Base-by-base conservation (phyloP, 768 basidiomycete genomes). In the Macrolepiota dolichaula region DNA sequence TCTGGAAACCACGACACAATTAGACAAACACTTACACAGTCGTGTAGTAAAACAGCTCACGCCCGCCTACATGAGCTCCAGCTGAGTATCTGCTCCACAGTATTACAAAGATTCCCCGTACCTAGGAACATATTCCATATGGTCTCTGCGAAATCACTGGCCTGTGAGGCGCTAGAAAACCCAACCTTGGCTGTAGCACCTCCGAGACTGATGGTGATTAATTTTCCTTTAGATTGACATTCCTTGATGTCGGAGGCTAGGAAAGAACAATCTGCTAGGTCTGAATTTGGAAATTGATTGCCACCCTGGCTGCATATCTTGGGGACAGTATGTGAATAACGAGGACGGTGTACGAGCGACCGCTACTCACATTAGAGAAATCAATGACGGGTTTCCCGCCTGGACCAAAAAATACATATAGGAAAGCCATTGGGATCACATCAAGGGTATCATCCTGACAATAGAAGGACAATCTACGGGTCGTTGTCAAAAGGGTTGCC, bases 81-180 rank as follows among this genome's bases (percentile, higher is more conserved):
- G 54, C 29, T 61, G 38, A 49, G 35, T 12, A 32, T 32, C 52
- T 51, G 55, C 49, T 52, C n/a, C 57, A 49, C 19, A 37, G 22
- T 15, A 58, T 25, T 13, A 53, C 38, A n/a, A 11, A 46, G 46
- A 15, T 12, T 19, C 25, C 2, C 59, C 73, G 38, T 58, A 74
- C 87, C 89, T 40, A 91, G 77, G 72, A 91, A 89, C 59, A 85
- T 66, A 67, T 88, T 76, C 89, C 89, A 91, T 55, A 91, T 81
- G 0, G 79, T 80, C 55, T 82, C 72, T 1, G 85, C 88, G 63
- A 88, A 89, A 11, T 70, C 68, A 7, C 68, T 62, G 7, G 83
- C 89, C 64, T 86, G 77, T 0, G 76, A 69, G 57, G 84, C 84
- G 61, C 77, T 81, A 44, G 70, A 70, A 68, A 90, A 89, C 9